Evolutionary conservation across 495 filamentous ascomycete genomes (phyloP).

Genomic region (Neurospora cerealis): DNA sequence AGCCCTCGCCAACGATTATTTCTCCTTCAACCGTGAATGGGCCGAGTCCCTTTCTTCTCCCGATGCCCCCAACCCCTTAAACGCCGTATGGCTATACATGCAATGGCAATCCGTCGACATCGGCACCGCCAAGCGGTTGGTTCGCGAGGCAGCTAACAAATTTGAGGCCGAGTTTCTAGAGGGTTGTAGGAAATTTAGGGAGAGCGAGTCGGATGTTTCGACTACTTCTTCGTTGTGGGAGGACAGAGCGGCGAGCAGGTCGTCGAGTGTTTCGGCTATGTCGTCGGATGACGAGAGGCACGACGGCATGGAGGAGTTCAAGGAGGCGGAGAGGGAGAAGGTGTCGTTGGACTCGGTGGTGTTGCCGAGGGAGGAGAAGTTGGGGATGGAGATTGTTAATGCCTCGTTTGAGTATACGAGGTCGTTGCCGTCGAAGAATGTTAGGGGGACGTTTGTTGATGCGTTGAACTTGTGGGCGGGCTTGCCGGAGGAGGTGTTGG

Average conservation of each 20-base stretch:
- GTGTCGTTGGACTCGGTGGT: background rate
- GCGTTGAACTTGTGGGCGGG: constrained; percentile 9
- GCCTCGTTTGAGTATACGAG: constrained; percentile 7
- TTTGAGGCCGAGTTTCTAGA: background rate
- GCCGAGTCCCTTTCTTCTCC: background rate
- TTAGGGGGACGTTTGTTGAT: constrained; percentile 5
- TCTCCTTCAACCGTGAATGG: background rate
- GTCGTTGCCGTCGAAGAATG: constrained; percentile 10
- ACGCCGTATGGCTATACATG: background rate
- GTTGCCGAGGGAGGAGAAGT: background rate
- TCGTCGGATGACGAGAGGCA: background rate
- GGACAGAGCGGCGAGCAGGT: background rate
- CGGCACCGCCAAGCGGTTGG: background rate
- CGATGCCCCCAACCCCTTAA: background rate
- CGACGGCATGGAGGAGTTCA: background rate
- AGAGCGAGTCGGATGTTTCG: background rate
- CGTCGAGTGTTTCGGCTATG: background rate
- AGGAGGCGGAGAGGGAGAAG: background rate
- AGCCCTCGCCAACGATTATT: constrained; percentile 2
- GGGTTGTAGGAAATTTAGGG: background rate
- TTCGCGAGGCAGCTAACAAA: background rate
- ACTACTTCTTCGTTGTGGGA: background rate
- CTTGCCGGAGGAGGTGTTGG: background rate
- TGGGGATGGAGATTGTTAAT: background rate
- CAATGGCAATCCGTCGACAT: background rate